Base-by-base conservation (phyloP, 805 yeast species). In the Monosporozyma aerobia region DNA sequence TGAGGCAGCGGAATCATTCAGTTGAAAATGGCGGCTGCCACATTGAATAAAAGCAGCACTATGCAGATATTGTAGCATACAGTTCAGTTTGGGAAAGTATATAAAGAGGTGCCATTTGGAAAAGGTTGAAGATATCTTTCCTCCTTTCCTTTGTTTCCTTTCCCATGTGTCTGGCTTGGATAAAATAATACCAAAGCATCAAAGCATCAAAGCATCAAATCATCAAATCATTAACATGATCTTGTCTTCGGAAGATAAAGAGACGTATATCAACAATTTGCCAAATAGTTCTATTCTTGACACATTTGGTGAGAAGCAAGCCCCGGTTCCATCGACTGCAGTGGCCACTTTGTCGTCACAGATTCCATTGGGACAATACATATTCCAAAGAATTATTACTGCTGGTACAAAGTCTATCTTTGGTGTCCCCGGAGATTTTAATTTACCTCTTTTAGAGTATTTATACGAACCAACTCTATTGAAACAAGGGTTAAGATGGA, bases 341-440 rank as follows among this genome's bases (percentile, higher is more conserved):
- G 14, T 10, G 35, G 9, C 35, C 5, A 32, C 35, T 13, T 13
- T n/a, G 2, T 13, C 4, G 9, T 5, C 5, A 13, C 50, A 56
- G 35, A 63, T 77, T 33, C 81, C 86, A 1, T 70, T 85, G 47
- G 88, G 89, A 3, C 87, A 82, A 57, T 85, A 81, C 59, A 61
- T 85, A 9, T 83, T 84, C 63, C 73, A 75, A 51, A 72, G 90
- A 61, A 66, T 85, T 37, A 57, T 69, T 8, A 78, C 77, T 48
- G 69, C 79, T 29, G 83, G 79, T 45, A 78, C 85, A 3, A 73
- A 74, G 54, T 77, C 87, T 1, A 69, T 84, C 11, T 85, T 85
- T 68, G 90, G 90, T 49, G 87, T 85, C 25, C 90, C 92, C 1
- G 94, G 92, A 33, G 90, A 85, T 61, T 85, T 82, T 70, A 84